phyloP scores from a whole-genome alignment of 2,329 filamentous ascomycete genomes.

The Penicillium polonicum region DNA sequence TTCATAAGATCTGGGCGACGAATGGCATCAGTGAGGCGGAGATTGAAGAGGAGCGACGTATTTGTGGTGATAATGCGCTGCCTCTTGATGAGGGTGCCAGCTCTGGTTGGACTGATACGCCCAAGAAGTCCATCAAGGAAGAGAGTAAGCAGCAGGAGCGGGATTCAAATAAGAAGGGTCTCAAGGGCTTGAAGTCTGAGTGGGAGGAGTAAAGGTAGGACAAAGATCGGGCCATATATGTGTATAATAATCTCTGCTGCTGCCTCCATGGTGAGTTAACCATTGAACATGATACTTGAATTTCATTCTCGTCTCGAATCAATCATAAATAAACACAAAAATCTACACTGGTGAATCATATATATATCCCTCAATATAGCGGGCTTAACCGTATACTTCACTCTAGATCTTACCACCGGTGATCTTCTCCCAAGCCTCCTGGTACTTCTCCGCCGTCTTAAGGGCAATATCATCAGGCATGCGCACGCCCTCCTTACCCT shows the following conservation, averaged over 20 bases:
- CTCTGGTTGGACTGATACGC: constrained; percentile 27
- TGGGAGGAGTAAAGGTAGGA: constrained; percentile 29
- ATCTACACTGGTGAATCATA: background rate
- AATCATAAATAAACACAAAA: constrained; percentile 9
- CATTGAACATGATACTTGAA: background rate
- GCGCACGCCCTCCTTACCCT: constrained; percentile 69
- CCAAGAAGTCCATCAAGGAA: constrained; percentile 2
- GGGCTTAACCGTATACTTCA: constrained; percentile 3
- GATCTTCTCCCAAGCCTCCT: constrained; percentile 70
- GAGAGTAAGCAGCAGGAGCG: constrained; percentile 11
- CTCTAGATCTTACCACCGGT: constrained; percentile 52
- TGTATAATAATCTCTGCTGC: constrained; percentile 11
- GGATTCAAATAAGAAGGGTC: constrained; percentile 31
- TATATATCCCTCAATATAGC: background rate
- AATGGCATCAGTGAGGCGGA: constrained; percentile 58
- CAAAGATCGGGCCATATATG: background rate
- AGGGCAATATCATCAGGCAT: constrained; percentile 70
- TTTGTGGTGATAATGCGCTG: constrained; percentile 42
- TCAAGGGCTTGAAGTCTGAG: constrained; percentile 38
- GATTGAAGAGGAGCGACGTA: constrained; percentile 41
- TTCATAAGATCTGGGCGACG: constrained; percentile 88
- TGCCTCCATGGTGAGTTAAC: background rate
- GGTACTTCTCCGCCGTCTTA: constrained; percentile 70
- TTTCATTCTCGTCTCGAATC: constrained; percentile 11
- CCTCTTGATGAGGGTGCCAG: constrained; percentile 37